These are phyloP conservation scores for Ceratocystis huliohia DNA, from an alignment of 2,329 filamentous ascomycete genomes.

Conservation along the genomic window DNA sequence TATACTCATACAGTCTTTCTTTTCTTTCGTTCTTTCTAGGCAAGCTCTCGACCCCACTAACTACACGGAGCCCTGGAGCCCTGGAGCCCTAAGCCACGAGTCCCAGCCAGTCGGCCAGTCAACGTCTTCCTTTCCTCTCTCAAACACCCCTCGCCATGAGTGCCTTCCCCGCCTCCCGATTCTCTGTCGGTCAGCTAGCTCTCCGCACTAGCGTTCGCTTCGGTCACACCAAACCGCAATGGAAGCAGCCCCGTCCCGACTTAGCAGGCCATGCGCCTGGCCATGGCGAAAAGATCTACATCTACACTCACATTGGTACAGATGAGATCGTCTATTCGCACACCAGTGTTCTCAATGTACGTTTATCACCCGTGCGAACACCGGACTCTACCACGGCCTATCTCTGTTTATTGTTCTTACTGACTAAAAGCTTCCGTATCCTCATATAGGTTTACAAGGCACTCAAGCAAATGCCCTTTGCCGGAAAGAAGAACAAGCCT, in stretches of 20 bases:
- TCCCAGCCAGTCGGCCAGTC: not conserved
- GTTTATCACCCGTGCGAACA: conserved; percentile 21
- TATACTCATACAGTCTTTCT: not conserved
- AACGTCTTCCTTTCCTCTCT: conserved; percentile 12
- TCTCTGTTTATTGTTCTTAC: not conserved
- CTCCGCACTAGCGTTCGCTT: conserved; percentile 33
- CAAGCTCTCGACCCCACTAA: not conserved
- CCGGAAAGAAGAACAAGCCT: conserved; percentile 54
- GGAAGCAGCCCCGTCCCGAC: conserved; percentile 23
- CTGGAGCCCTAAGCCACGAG: not conserved
- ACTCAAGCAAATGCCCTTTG: conserved; percentile 48
- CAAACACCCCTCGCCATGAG: conserved; percentile 24
- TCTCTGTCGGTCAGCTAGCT: conserved; percentile 32
- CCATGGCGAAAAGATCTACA: conserved; percentile 47
- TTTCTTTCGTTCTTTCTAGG: not conserved
- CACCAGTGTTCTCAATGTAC: conserved; percentile 34
- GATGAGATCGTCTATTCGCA: conserved; percentile 44
- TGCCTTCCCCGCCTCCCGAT: conserved; percentile 27
- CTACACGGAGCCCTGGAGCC: not conserved
- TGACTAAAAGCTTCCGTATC: too few species aligned
- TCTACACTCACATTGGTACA: conserved; percentile 39
- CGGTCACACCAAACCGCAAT: conserved; percentile 25
- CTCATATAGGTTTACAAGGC: conserved; percentile 31
- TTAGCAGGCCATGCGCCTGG: conserved; percentile 27
- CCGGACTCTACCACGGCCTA: too few species aligned